Conservation (phyloP, 2,329 filamentous ascomycete species). For the Fusarium temperatum region DNA sequence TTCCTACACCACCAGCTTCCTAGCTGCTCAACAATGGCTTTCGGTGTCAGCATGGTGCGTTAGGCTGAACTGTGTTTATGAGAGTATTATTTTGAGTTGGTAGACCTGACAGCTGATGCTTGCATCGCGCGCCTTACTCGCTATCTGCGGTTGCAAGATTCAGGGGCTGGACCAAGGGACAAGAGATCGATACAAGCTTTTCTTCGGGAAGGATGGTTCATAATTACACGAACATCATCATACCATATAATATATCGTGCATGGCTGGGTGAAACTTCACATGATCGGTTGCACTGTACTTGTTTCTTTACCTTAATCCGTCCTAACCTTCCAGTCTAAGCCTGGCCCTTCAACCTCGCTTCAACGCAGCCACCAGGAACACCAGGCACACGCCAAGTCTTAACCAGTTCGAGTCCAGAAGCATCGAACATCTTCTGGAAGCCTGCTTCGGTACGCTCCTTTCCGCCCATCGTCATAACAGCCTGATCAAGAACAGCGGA, state of each 20-base stretch:
- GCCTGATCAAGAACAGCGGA: conserved; percentile 45
- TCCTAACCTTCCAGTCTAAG: not conserved
- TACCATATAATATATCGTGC: too few relatives aligned
- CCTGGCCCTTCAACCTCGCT: conserved; percentile 22
- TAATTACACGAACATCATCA: not conserved
- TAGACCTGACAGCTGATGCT: not conserved
- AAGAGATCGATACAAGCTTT: not conserved
- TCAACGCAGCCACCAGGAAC: conserved; percentile 42
- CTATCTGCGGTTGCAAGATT: not conserved
- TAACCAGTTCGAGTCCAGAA: conserved; percentile 44
- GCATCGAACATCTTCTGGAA: conserved; percentile 44
- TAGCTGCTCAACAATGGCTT: not conserved
- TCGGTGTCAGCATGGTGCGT: not conserved
- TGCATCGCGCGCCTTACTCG: not conserved
- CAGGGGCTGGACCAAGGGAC: not conserved
- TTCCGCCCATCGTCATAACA: conserved; percentile 49
- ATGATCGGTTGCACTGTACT: not conserved
- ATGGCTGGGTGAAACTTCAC: too few relatives aligned
- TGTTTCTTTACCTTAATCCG: not conserved
- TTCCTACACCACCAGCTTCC: not conserved
- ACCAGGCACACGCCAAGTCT: conserved; percentile 35
- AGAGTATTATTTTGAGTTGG: not conserved
- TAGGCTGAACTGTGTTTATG: not conserved
- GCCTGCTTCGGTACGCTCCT: conserved; percentile 44
- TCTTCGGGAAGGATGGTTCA: not conserved